Evolutionary conservation across 1,284 basidiomycete genomes (phyloP), one percentile per base, ranked within the genome.

Genomic region (Cryptococcus sp.): DNA sequence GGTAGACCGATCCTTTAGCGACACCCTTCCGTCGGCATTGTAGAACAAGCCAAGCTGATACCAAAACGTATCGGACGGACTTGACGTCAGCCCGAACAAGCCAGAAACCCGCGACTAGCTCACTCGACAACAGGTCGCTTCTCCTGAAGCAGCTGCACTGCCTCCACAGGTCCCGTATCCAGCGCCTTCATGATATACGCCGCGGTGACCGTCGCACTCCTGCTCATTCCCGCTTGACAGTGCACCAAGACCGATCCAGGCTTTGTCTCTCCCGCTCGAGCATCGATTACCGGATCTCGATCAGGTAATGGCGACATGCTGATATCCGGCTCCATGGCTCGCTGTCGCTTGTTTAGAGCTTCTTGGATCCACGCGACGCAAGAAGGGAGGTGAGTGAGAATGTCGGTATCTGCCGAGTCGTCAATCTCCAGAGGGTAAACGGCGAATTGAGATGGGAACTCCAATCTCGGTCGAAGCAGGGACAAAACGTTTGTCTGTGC

Each of bases 221-320:
- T 80, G 61, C 87, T 89, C 72, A 89, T 79, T 22, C 88, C 88
- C 22, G 87, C 88, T 55, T 86, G 82, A 66, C 89, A 92, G 68
- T 93, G 89, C 0, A 92, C 85, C 16, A 92, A 75, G 0, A 93
- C 84, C 1, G 84, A 84, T 24, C 82, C 77, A 0, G 80, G 81
- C 60, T 84, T 85, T 60, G 83, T 60, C 24, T 50, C 44, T n/a
- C 43, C 45, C 12, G 59, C 56, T 4, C 49, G 46, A 6, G 4
- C 31, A 11, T 54, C 46, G 14, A 62, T 58, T 5, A 31, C 24
- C 10, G 35, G 35, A 23, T 39, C 39, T 18, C 38, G 44, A 7
- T 3, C 9, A 11, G 32, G 40, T 7, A 33, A 16, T 14, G 26
- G 32, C 7, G 14, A 16, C 12, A 5, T 21, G 16, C 45, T 24